A percentile compares a stretch with the other conserved stretches of the same genome.
Conservation (phyloP, 1,284 basidiomycete genomes). For the Irpex sp. region DNA sequence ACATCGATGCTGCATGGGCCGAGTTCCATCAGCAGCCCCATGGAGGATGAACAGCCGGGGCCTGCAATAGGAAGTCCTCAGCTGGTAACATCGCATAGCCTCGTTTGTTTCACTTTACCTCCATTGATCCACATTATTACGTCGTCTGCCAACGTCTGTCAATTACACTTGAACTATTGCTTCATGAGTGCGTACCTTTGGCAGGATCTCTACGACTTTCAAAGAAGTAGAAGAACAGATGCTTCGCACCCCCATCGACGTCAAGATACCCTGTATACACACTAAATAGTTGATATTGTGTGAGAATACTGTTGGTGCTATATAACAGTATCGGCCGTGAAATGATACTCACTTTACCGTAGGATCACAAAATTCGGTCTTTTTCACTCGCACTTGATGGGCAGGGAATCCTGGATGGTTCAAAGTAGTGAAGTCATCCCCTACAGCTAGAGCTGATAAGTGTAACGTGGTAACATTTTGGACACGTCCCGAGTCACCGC, state of each 20-base stretch:
- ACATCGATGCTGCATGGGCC: conserved; percentile 59
- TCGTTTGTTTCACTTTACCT: conserved; percentile 30
- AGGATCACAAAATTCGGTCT: conserved; percentile 57
- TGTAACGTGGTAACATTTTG: conserved; percentile 2
- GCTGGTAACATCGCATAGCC: neutral
- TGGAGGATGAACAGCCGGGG: conserved; percentile 60
- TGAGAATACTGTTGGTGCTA: neutral
- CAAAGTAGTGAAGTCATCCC: conserved; percentile 38
- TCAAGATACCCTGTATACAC: conserved; percentile 64
- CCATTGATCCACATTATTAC: conserved; percentile 75
- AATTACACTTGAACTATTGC: neutral
- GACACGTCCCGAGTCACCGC: neutral
- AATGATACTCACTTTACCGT: conserved; percentile 45
- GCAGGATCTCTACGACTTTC: conserved; percentile 69
- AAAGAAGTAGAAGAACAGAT: conserved; percentile 86
- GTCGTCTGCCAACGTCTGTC: conserved; percentile 39
- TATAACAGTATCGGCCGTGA: too few species aligned
- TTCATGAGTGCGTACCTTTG: conserved; percentile 28
- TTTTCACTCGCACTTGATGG: conserved; percentile 58
- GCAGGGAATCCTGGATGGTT: conserved; percentile 45
- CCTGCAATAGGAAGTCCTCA: conserved; percentile 29
- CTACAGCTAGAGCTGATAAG: conserved; percentile 29
- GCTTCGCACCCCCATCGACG: conserved; percentile 55
- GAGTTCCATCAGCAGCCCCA: conserved; percentile 52
- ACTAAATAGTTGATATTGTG: conserved; percentile 20